These are phyloP conservation scores for Calonectria leucothoes DNA, from an alignment of 2,329 filamentous ascomycete species.

Conservation along the genomic window DNA sequence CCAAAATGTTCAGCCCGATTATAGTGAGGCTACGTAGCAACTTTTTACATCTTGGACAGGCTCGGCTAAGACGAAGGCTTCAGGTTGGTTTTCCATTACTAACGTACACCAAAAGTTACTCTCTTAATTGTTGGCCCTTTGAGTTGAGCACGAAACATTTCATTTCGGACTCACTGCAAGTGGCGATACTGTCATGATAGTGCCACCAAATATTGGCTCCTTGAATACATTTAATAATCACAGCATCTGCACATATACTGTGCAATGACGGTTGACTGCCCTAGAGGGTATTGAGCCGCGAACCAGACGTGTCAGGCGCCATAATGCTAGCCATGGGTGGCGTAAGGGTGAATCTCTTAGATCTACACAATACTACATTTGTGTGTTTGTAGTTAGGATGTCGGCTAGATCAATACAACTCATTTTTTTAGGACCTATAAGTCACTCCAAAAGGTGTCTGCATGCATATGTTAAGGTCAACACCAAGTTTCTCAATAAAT, in stretches of 20 bases:
- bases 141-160: neutral
- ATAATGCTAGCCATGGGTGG: neutral
- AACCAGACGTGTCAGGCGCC: neutral
- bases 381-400: constrained; percentile 44
- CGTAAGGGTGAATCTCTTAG: constrained; percentile 18
- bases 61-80: constrained; percentile 21
- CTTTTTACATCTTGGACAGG: constrained; percentile 23
- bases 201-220: neutral
- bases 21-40: constrained; percentile 24
- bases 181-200: neutral
- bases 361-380: constrained; percentile 28
- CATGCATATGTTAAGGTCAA: too few relatives aligned
- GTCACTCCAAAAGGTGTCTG: neutral
- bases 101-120: constrained; percentile 35
- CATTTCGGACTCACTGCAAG: neutral
- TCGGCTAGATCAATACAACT: constrained; percentile 46
- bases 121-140: constrained; percentile 6
- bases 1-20: constrained; percentile 18
- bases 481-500: neutral
- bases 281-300: neutral
- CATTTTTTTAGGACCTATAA: constrained; percentile 29
- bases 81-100: constrained; percentile 26
- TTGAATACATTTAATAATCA: constrained; percentile 16
- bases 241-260: constrained; percentile 14
- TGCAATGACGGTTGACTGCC: constrained; percentile 1